Base-by-base conservation (phyloP, 2,329 filamentous ascomycete species). In the Parastagonospora avenae region DNA sequence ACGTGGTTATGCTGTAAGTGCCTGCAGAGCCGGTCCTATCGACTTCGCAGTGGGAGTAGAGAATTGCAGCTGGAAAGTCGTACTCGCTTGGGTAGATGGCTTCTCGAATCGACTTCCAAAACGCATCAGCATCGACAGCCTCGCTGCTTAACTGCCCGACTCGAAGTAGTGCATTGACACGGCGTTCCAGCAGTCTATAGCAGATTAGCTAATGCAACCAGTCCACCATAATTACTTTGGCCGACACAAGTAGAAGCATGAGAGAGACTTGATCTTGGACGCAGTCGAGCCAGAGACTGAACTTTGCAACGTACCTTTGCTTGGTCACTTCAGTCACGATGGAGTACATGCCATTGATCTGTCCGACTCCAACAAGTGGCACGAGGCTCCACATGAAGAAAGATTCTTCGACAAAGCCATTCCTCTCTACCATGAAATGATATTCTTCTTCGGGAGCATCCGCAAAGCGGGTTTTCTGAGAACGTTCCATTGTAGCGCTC, bases 321-420 rank as follows among this genome's bases (percentile, higher is more conserved):
- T 57, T 55, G n/a, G 56, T 59, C 19, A 59, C 48, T 37, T 59
- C 56, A 4, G 54, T 57, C 4, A 59, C 56, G 4, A 55, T 59
- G 4, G 46, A 54, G n/a, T 57, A 57, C 53, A 59, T 46, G 42
- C 55, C 55, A 15, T 42, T 44, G 7, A 56, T 40, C 19, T 24
- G 19, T 5, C 19, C 19, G 4, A 46, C 30, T 29, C 52, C 52
- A 24, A 52, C 42, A 24, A 59, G 53, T 5, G 53, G 50, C 11
- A 51, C 40, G 15, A 59, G 44, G 24, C 53, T 54, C 49, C 53
- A 56, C 43, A 43, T 45, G 44, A 59, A 56, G 38, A 56, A 56
- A 11, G 46, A 31, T 24, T 59, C 55, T 38, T 59, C 55, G 6
- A 56, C 37, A 28, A 56, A 51, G 5, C 55, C 55, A n/a, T 45